Evolutionary conservation across 129 eudicot species (phyloP).

Genomic region (Saussurea involucrata): DNA sequence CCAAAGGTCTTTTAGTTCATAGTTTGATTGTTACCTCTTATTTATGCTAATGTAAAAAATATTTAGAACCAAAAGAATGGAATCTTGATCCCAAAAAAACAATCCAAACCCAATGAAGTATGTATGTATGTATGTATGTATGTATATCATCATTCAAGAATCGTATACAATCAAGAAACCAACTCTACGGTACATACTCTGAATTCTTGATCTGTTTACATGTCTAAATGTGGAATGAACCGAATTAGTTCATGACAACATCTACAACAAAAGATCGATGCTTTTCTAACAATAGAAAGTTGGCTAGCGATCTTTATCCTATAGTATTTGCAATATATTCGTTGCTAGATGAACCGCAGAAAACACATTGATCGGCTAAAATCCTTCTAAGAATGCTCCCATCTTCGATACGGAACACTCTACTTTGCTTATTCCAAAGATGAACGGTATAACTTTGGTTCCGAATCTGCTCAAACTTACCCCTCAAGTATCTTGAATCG

Average conservation of each 20-base stretch:
- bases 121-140: no score
- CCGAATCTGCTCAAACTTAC: slow-evolving; percentile 51
- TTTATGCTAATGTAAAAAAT: no score
- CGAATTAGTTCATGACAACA: background rate
- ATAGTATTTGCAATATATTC: background rate
- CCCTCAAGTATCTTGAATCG: slow-evolving; percentile 46
- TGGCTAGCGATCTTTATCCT: slow-evolving; percentile 7
- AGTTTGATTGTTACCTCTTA: no score
- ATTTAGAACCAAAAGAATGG: background rate
- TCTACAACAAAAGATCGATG: slow-evolving; percentile 2
- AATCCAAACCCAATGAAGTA: background rate
- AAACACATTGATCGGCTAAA: slow-evolving; percentile 50
- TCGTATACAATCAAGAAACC: background rate
- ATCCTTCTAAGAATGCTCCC: slow-evolving; percentile 71
- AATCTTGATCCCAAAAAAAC: background rate
- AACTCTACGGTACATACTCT: background rate
- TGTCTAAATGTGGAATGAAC: background rate
- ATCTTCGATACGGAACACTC: slow-evolving; percentile 47
- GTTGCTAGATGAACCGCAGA: slow-evolving; percentile 41
- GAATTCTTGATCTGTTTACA: background rate
- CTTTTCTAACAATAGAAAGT: background rate
- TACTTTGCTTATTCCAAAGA: slow-evolving; percentile 90
- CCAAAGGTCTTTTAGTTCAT: no score
- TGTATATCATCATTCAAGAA: background rate
- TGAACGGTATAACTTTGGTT: slow-evolving; percentile 65